Conservation (phyloP, 805 yeast species). For the Starmera amethionina region DNA sequence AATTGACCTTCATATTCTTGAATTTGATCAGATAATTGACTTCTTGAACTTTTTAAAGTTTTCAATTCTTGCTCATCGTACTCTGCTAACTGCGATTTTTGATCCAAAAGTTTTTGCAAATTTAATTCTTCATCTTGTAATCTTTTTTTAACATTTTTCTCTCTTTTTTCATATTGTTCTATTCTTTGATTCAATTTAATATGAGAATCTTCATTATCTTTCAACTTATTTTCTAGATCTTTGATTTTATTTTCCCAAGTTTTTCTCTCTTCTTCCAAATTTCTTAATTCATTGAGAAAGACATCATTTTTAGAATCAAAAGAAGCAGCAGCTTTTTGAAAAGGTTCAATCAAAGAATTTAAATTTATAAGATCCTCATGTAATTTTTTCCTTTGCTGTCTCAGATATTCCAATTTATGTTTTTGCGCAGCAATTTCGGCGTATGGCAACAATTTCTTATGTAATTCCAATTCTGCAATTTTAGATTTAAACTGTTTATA, state of each 20-base stretch:
- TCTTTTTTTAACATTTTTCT: constrained; percentile 6
- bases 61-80: neutral
- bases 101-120: constrained; percentile 10
- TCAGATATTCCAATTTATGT: constrained; percentile 9
- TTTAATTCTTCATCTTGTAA: constrained; percentile 8
- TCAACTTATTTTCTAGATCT: constrained; percentile 24
- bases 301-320: constrained; percentile 18
- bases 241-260: constrained; percentile 26
- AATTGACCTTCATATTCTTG: constrained; percentile 13
- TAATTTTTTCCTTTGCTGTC: constrained; percentile 16
- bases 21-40: constrained; percentile 2
- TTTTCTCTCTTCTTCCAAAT: constrained; percentile 21
- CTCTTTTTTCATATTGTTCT: constrained; percentile 10
- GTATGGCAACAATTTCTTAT: constrained; percentile 38
- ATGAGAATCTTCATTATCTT: constrained; percentile 16
- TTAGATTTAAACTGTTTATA: constrained; percentile 37
- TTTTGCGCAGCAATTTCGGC: constrained; percentile 33
- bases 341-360: constrained; percentile 13
- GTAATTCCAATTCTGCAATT: constrained; percentile 34
- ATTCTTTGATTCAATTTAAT: constrained; percentile 2
- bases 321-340: constrained; percentile 8
- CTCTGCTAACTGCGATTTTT: constrained; percentile 4
- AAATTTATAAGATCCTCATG: constrained; percentile 20
- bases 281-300: constrained; percentile 17
- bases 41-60: neutral